A percentile compares a stretch with the other conserved stretches of the same genome.
Evolutionary conservation across 1,139 yeast genomes (phyloP).

Genomic region (Waltiozyma sp.): DNA sequence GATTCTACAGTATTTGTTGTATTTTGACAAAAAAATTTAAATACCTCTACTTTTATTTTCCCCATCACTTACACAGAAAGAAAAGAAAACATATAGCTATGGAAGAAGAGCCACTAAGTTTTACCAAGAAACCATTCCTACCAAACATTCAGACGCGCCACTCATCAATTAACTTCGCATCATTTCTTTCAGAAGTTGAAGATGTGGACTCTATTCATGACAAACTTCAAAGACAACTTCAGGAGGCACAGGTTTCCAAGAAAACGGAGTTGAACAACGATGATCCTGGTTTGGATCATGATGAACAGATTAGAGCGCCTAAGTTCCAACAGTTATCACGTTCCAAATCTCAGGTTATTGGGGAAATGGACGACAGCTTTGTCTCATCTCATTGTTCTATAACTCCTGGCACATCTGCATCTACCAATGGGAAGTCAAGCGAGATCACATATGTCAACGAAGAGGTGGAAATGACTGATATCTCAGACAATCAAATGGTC

Average conservation of each 20-base stretch:
- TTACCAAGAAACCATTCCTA: not conserved
- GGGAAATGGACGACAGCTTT: not conserved
- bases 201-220: not conserved
- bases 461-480: not conserved
- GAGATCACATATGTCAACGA: not conserved
- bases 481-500: not conserved
- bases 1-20: no score
- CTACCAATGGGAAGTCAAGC: not conserved
- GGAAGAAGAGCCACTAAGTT: not conserved
- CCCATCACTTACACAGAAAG: no score
- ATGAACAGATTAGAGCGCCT: conserved; percentile 19
- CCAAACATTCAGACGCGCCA: not conserved
- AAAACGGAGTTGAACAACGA: conserved; percentile 10
- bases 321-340: conserved; percentile 13
- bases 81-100: not conserved
- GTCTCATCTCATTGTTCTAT: not conserved
- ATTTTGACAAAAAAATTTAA: no score
- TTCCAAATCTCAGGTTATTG: conserved; percentile 1
- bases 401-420: not conserved
- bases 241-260: conserved; percentile 1
- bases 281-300: conserved; percentile 17
- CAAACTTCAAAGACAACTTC: not conserved
- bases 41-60: no score
- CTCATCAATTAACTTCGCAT: conserved; percentile 2
- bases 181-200: not conserved